These are phyloP conservation scores for Colletotrichum sp. DNA, from an alignment of 2,329 filamentous ascomycete species.

Conservation along the genomic window DNA sequence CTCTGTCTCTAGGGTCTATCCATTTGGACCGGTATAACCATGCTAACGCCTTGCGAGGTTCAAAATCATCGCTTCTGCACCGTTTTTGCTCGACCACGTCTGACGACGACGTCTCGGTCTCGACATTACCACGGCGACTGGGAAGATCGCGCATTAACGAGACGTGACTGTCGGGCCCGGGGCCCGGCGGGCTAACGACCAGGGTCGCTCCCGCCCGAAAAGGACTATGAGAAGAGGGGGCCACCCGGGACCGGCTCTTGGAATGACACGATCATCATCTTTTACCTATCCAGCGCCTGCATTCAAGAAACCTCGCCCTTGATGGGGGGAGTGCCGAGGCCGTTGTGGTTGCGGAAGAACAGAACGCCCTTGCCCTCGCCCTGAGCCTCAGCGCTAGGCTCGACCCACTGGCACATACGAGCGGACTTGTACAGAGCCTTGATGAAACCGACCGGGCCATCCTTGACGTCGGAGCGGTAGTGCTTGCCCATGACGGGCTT, in stretches of 20 bases:
- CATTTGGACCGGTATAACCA: not conserved
- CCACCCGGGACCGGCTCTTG: not conserved
- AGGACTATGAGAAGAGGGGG: not conserved
- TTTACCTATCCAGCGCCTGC: not conserved
- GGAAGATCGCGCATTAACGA: not conserved
- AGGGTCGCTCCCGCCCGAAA: not conserved
- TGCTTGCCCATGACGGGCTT: constrained; percentile 93
- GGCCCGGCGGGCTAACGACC: not conserved
- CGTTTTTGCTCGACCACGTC: not conserved
- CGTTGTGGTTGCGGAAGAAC: constrained; percentile 96
- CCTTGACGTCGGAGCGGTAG: constrained; percentile 84
- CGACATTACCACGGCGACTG: not conserved
- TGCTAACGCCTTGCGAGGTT: constrained; percentile 16
- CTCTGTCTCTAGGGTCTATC: constrained; percentile 10
- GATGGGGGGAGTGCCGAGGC: constrained; percentile 65
- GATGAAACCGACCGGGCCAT: constrained; percentile 83
- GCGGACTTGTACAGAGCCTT: constrained; percentile 80
- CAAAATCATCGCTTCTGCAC: not conserved
- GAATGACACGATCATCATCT: not conserved
- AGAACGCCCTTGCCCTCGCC: constrained; percentile 84
- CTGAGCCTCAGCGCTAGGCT: constrained; percentile 81
- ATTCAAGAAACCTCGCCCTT: constrained; percentile 13
- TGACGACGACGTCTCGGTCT: not conserved
- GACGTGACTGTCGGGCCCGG: not conserved
- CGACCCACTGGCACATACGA: constrained; percentile 95